phyloP scores from a whole-genome alignment of 495 filamentous ascomycete species.

The Polyplosphaeria fusca region DNA sequence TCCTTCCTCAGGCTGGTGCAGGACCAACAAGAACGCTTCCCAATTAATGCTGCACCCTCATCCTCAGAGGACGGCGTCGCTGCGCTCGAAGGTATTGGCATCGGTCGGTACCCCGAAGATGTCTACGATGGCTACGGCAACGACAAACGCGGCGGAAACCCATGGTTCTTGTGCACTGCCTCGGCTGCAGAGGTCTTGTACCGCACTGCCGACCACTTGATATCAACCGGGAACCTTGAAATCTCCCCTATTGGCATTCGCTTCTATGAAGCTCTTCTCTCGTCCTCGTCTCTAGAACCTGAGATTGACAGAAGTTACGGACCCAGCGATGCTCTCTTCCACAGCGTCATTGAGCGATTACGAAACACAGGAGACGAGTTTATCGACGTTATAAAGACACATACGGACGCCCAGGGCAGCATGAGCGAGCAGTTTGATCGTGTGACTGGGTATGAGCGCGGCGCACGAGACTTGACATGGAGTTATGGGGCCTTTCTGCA shows the following conservation, averaged over 20 bases:
- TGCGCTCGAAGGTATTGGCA: conserved; percentile 34
- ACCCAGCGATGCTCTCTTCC: conserved; percentile 30
- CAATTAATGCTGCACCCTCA: conserved; percentile 35
- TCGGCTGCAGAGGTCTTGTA: conserved; percentile 42
- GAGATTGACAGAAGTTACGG: conserved; percentile 11
- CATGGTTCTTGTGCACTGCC: conserved; percentile 49
- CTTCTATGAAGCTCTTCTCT: conserved; percentile 38
- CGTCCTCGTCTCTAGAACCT: conserved; percentile 3
- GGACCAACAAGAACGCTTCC: conserved; percentile 39
- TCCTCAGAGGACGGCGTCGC: conserved; percentile 21
- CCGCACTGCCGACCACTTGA: conserved; percentile 33
- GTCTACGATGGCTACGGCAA: conserved; percentile 46
- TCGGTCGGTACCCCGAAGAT: conserved; percentile 49
- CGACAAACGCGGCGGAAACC: conserved; percentile 40
- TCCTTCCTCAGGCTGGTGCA: conserved; percentile 40
- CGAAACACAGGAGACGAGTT: conserved; percentile 39
- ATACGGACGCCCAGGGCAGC: conserved; percentile 36
- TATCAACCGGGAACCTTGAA: conserved; percentile 22
- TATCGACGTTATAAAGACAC: conserved; percentile 39
- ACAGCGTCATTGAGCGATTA: conserved; percentile 34
- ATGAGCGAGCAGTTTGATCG: conserved; percentile 45
- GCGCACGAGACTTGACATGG: conserved; percentile 46
- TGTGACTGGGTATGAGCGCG: conserved; percentile 39
- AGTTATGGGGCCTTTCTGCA: conserved; percentile 43
- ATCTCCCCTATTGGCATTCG: conserved; percentile 34